Evolutionary conservation across 768 basidiomycete genomes (phyloP), one percentile per base, ranked within the genome.

Genomic region (Antrodiella citrinella): DNA sequence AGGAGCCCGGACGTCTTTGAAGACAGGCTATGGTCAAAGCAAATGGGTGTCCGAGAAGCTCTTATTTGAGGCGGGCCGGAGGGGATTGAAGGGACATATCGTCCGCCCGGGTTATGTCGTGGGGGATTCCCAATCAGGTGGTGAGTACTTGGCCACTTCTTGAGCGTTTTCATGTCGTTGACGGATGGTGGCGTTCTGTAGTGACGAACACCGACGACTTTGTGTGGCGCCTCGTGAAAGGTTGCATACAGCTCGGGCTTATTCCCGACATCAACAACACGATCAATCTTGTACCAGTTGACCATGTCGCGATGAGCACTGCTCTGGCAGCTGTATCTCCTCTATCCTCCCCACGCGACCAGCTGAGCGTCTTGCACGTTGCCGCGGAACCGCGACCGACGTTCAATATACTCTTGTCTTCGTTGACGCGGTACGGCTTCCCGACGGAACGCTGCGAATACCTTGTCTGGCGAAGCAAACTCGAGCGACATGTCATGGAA

Each of bases 151-250:
- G 9, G 9, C 5, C 41, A 43, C 18, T 22, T 43, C 18, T 19
- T 43, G 41, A 43, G 15, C 21, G 41, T 43, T 43, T 43, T 40
- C 13, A n/a, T 38, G 26, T 22, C 19, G 11, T 19, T 19, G 46
- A 13, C 54, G 47, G 47, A 48, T 51, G 20, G 38, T 55, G 44
- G 23, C n/a, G 22, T 21, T 18, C 26, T 48, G 15, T 56, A 91
- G 94, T 97, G 3, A 97, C 95, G 11, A 99, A 99, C 69, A 98
- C 96, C 26, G 95, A 99, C 59, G 96, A 99, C 65, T 99, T 99
- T 68, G 81, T 99, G 50, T 98, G 95, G 95, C 81, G 96, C 2
- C 72, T 99, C 66, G 90, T 96, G 62, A 98, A 98, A 66, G 96
- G 96, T n/a, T 97, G 93, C 62, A 76, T 97, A 30, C 96, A 99